Base-by-base conservation (phyloP, 2,329 filamentous ascomycete species). In the Chaetomiaceae sp. region DNA sequence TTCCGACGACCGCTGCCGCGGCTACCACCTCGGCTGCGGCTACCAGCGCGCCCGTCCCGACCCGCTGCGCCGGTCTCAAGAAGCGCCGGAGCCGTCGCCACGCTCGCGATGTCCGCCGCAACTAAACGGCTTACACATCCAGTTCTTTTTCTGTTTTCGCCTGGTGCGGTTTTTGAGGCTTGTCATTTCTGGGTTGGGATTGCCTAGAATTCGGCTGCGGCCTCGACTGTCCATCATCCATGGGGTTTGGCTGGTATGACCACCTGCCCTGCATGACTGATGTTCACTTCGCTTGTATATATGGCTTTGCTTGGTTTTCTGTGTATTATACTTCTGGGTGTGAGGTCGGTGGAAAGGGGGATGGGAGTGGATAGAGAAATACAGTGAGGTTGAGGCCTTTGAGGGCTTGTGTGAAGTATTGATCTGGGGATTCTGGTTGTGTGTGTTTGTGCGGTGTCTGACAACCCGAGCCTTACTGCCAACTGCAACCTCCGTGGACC, bases 1-100 rank as follows among this genome's bases (percentile, higher is more conserved):
- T 31, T 34, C 29, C 45, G 15, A n/a, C 47, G 15, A 8, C 43
- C 34, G n/a, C 55, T 15, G 12, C 36, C 40, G 19, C 40, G 8
- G 14, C 45, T 17, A 23, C 34, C 8, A 7, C 45, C 19, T 12
- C 25, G 29, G n/a, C 48, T 23, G 20, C 37, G 3, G 37, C 55
- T 33, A 19, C 46, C 22, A 25, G 44, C 17, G 34, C 51, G 23
- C 36, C 47, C 22, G 22, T 19, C 33, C 56, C 53, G 12, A 58
- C 56, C 29, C 47, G 53, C 47, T 54, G 51, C 53, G 39, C 56
- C 17, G 53, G 56, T n/a, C 40, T 55, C n/a, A 40, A 25, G 4
- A 25, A 23, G 37, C 51, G 51, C 45, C 48, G 55, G 44, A 25
- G 23, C 31, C 51, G 51, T 40, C 51, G 55, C 47, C 55, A 57